Evolutionary conservation across 495 filamentous ascomycete genomes (phyloP).

Genomic region (Apodospora peruviana): DNA sequence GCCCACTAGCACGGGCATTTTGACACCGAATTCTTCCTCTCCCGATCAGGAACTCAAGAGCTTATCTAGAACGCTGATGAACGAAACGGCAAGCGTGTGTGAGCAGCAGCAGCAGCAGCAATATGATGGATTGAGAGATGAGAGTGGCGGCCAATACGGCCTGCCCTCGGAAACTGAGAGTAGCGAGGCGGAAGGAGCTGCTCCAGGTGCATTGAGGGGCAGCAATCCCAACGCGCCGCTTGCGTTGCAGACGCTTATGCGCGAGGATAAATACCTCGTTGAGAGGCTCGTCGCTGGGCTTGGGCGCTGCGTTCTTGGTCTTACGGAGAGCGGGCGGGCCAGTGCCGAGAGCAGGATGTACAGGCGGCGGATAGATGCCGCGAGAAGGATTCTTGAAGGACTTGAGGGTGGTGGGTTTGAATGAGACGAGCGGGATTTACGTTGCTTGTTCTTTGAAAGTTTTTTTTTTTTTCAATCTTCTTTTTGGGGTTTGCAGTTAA

Average conservation of each 20-base stretch:
- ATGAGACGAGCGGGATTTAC: not conserved
- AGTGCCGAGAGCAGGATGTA: slow-evolving; percentile 57
- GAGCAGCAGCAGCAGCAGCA: slow-evolving; percentile 15
- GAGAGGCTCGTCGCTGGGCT: slow-evolving; percentile 71
- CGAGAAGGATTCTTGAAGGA: slow-evolving; percentile 65
- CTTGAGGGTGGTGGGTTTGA: too few relatives aligned
- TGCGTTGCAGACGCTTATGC: slow-evolving; percentile 48
- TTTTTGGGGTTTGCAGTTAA: not conserved
- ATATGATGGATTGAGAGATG: slow-evolving; percentile 9
- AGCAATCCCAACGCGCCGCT: slow-evolving; percentile 12
- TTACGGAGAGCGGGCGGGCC: slow-evolving; percentile 58
- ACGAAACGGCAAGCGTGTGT: slow-evolving; percentile 30
- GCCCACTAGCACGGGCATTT: slow-evolving; percentile 29
- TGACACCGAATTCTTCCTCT: slow-evolving; percentile 31
- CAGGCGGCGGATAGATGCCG: slow-evolving; percentile 66
- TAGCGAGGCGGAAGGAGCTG: too few relatives aligned
- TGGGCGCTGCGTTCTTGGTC: slow-evolving; percentile 59
- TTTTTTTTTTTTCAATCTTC: not conserved
- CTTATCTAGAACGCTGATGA: slow-evolving; percentile 34
- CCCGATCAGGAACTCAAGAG: slow-evolving; percentile 33
- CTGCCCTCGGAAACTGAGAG: too few relatives aligned
- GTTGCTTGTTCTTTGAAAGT: not conserved
- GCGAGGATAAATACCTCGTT: slow-evolving; percentile 70
- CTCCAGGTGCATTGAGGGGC: not conserved
- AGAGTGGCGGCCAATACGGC: not conserved